These are phyloP conservation scores for Eutrema japonicum DNA, from an alignment of 345 rosid genomes.

Conservation along the genomic window DNA sequence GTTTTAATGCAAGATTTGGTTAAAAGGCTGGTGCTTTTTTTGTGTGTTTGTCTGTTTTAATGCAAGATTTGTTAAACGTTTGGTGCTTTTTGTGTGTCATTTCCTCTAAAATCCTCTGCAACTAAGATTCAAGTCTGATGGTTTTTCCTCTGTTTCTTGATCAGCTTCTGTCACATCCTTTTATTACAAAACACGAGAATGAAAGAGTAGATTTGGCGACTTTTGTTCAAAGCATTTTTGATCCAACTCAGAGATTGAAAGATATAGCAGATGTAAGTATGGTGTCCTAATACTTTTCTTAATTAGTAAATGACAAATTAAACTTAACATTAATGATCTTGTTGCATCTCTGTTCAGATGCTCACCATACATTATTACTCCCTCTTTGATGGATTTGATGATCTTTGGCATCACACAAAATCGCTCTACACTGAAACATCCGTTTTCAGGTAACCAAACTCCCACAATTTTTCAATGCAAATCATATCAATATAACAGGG, in stretches of 20 bases:
- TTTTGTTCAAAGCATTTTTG: constrained; percentile 80
- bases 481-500: neutral
- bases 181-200: constrained; percentile 69
- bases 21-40: neutral
- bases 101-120: neutral
- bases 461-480: neutral
- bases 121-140: constrained; percentile 22
- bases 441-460: constrained; percentile 61
- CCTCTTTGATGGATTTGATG: constrained; percentile 88
- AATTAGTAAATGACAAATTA: neutral
- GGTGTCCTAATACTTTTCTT: constrained; percentile 1
- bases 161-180: constrained; percentile 91
- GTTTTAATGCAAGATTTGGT: neutral
- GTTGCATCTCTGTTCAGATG: constrained; percentile 59
- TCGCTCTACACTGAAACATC: constrained; percentile 72
- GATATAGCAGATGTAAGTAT: constrained; percentile 92
- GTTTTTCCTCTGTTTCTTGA: constrained; percentile 40
- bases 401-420: constrained; percentile 72
- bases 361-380: constrained; percentile 89
- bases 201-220: constrained; percentile 67
- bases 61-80: neutral
- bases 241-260: constrained; percentile 84
- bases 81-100: neutral
- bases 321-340: constrained; percentile 11
- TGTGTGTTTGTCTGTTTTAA: neutral